Conservation (phyloP, 306 rosid genomes). For the Datisca glomerata region DNA sequence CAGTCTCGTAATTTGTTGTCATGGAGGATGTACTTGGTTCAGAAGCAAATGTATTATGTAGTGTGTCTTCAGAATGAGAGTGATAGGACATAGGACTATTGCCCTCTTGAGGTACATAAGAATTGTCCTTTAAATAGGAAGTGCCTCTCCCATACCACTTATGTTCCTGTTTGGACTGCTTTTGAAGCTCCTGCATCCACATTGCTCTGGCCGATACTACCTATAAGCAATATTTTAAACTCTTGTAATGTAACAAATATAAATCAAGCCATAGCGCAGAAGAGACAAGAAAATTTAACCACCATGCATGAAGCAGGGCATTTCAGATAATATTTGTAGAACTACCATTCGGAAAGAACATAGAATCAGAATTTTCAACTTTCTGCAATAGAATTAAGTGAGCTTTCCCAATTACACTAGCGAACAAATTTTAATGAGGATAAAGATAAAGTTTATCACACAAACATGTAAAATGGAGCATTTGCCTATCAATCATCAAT, state of each 20-base stretch:
- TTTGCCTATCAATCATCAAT: too few species aligned
- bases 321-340: too few species aligned
- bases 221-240: conserved; percentile 31
- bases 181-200: conserved; percentile 96
- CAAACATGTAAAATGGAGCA: too few species aligned
- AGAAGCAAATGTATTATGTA: conserved; percentile 19
- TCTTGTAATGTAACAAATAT: not conserved
- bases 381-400: too few species aligned
- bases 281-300: not conserved
- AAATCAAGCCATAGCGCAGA: not conserved
- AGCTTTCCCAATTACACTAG: too few species aligned
- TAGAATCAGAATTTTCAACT: too few species aligned
- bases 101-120: conserved; percentile 25
- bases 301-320: too few species aligned
- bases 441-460: too few species aligned
- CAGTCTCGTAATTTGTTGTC: conserved; percentile 32
- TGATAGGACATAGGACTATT: conserved; percentile 24
- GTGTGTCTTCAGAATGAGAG: conserved; percentile 31
- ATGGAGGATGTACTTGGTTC: conserved; percentile 25
- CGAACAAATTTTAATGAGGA: too few species aligned
- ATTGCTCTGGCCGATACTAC: conserved; percentile 70
- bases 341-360: too few species aligned
- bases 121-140: conserved; percentile 28
- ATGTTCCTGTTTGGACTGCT: conserved; percentile 40
- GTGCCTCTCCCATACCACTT: conserved; percentile 36